Percentiles rank a stretch among this genome's conserved stretches.
phyloP scores from a whole-genome alignment of 352 stramenopile species.

The Pythium aphanidermatum region DNA sequence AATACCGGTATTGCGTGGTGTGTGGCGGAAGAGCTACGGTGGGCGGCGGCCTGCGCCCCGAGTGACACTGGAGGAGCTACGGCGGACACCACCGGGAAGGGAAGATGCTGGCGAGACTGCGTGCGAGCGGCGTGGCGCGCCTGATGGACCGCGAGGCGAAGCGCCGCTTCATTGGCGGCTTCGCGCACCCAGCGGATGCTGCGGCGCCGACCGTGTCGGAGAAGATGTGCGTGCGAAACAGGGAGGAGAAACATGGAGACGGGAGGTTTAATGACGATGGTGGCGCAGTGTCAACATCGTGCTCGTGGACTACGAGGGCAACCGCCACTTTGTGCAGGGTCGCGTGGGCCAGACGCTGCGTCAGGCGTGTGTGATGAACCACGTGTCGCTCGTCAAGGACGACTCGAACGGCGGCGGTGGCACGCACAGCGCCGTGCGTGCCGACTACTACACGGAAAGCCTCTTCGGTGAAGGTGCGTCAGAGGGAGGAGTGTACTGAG shows the following conservation, averaged over 20 bases:
- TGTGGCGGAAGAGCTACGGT: background rate
- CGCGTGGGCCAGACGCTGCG: constrained; percentile 78
- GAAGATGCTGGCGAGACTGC: constrained; percentile 25
- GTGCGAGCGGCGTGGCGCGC: constrained; percentile 19
- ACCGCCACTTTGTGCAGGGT: constrained; percentile 79
- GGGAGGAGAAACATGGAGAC: background rate
- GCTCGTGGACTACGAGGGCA: constrained; percentile 84
- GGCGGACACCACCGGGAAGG: constrained; percentile 13
- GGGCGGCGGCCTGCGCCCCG: background rate
- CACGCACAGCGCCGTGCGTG: constrained; percentile 47
- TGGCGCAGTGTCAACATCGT: constrained; percentile 66
- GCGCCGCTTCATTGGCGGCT: constrained; percentile 28
- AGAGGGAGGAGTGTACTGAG: background rate
- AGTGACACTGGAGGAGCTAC: background rate
- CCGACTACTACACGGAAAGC: constrained; percentile 83
- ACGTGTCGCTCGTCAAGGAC: constrained; percentile 72
- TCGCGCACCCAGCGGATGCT: constrained; percentile 16
- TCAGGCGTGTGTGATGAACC: constrained; percentile 78
- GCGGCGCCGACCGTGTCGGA: constrained; percentile 22
- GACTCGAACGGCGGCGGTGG: constrained; percentile 81
- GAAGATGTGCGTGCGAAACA: constrained; percentile 21
- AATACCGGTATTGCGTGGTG: constrained; percentile 8
- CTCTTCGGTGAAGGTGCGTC: constrained; percentile 72
- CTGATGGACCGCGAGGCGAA: constrained; percentile 7
- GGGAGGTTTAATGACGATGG: background rate